Conservation (phyloP, 1,284 basidiomycete genomes). For the Ustilago hordei region DNA sequence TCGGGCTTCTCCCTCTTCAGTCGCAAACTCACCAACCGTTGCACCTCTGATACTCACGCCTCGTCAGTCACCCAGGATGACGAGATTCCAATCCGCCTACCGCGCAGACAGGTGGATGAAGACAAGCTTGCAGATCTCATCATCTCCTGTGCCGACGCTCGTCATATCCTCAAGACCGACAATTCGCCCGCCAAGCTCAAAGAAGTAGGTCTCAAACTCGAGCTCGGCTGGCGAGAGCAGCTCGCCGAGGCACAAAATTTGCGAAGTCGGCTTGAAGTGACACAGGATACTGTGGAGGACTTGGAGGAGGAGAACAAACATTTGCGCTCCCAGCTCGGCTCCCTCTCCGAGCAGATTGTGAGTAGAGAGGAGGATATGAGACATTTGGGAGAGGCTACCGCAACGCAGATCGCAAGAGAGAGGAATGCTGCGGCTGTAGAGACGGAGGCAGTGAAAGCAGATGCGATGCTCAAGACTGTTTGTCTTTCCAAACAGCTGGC, state of each 20-base stretch:
- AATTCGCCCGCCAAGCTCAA: constrained; percentile 24
- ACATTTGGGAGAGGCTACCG: neutral
- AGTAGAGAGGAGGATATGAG: constrained; percentile 30
- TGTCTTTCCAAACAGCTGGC: constrained; percentile 5
- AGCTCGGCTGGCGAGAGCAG: constrained; percentile 45
- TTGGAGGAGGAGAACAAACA: constrained; percentile 50
- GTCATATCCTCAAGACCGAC: constrained; percentile 42
- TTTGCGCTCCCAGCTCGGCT: constrained; percentile 35
- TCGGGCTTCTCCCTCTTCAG: constrained; percentile 23
- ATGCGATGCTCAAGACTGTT: neutral
- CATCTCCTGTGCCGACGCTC: constrained; percentile 43
- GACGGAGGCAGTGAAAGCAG: neutral
- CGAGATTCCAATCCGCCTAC: constrained; percentile 17
- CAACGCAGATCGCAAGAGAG: constrained; percentile 9
- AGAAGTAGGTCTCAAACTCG: constrained; percentile 37
- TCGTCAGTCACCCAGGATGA: constrained; percentile 3
- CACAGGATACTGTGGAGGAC: constrained; percentile 43
- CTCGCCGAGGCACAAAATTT: constrained; percentile 36
- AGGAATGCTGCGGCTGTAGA: constrained; percentile 3
- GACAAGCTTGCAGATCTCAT: constrained; percentile 37
- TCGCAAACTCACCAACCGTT: constrained; percentile 12
- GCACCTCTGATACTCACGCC: constrained; percentile 13
- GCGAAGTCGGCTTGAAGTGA: constrained; percentile 14
- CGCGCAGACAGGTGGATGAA: constrained; percentile 37
- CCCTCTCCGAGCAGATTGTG: constrained; percentile 39